Evolutionary conservation across 1,284 basidiomycete species (phyloP).

Genomic region (Phylloporus sp.): DNA sequence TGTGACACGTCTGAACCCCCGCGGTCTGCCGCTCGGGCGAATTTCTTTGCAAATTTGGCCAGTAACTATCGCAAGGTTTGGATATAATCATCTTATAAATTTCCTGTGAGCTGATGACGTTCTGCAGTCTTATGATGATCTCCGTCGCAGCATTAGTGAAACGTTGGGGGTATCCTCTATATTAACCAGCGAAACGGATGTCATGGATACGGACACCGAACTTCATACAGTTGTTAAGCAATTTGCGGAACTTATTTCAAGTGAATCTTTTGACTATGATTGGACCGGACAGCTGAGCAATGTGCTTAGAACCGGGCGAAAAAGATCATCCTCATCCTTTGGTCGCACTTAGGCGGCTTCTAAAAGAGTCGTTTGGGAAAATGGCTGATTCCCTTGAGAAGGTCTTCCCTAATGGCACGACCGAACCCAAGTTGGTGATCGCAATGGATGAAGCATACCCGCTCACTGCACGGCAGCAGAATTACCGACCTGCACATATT

Average conservation of each 20-base stretch:
- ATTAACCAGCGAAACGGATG: neutral
- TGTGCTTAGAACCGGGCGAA: neutral
- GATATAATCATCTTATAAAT: neutral
- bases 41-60: neutral
- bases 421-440: neutral
- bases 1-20: conserved; percentile 4
- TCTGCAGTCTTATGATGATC: neutral
- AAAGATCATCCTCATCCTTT: neutral
- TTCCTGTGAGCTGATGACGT: neutral
- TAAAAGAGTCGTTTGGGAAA: neutral
- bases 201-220: neutral
- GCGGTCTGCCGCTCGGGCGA: neutral
- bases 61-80: neutral
- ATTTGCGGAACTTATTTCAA: neutral
- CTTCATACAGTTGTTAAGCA: neutral
- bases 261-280: neutral
- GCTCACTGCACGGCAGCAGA: neutral
- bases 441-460: neutral
- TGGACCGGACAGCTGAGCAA: neutral
- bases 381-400: neutral
- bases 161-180: neutral
- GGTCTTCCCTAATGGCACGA: neutral
- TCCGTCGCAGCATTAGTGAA: neutral
- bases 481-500: neutral
- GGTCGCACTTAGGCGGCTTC: neutral